Base-by-base conservation (phyloP, 192 early-diverging fungal species). In the Geranomyces variabilis region DNA sequence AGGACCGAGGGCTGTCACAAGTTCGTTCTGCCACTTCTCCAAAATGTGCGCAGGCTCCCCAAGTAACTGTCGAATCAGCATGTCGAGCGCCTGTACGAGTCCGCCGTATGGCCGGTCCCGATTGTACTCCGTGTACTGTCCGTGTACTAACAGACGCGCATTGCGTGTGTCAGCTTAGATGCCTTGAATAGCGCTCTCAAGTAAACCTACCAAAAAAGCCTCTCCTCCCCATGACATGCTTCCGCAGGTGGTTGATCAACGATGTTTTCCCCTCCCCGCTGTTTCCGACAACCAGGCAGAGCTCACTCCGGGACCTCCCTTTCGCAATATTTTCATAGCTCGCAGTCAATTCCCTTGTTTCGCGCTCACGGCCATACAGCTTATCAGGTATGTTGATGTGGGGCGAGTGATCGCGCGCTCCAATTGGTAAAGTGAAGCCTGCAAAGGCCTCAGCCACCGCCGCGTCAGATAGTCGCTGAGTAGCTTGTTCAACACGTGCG, bases 351-450 rank as follows among this genome's bases (percentile, higher is more conserved):
- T 66, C 41, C n/a, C 63, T 43, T 30, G 68, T 68, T 65, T 84
- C 75, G 12, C 41, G 21, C 19, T 62, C 66, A 24, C 79, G 60
- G 0, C 83, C 83, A 68, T 77, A 77, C 66, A 80, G 55, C 44
- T 79, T 79, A n/a, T 69, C 71, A 1, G 83, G 80, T 60, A 85
- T 63, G 8, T 63, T 33, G 19, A 82, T 41, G 36, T 67, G 69
- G n/a, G 59, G 69, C 7, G 72, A 76, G 55, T 68, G 70, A 60
- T 81, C 80, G 30, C 74, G 67, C n/a, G 70, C 60, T 17, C 64
- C 80, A 22, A 79, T 44, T 10, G 44, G 55, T 43, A 77, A 69
- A 7, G 57, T 49, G 14, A 63, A 63, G 5, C 57, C 49, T 8
- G 21, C 17, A 55, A 84, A 76, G 19, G 67, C 68, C 13, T 66